Percentiles rank a stretch among this genome's conserved stretches.
phyloP scores from a whole-genome alignment of 23 red algal genomes.

The Cyanidium caldarium region DNA sequence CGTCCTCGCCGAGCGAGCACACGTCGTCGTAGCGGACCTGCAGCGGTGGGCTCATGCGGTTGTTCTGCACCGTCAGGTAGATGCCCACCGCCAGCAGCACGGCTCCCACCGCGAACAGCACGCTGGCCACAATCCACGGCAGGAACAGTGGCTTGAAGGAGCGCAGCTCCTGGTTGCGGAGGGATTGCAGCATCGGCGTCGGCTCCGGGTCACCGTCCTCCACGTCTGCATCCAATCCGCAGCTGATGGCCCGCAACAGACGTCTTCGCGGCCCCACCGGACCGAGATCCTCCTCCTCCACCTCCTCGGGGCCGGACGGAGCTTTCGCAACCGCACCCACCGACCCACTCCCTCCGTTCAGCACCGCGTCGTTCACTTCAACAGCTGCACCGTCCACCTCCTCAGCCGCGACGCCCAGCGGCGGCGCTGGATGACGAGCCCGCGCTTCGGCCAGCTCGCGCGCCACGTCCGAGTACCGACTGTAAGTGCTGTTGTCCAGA shows the following conservation, averaged over 20 bases:
- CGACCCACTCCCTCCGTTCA: too few species aligned
- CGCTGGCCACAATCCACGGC: background rate
- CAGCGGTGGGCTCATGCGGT: background rate
- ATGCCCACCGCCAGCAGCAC: background rate
- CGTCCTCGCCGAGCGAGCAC: background rate
- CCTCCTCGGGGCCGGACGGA: too few species aligned
- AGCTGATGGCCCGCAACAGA: background rate
- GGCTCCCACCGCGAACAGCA: background rate
- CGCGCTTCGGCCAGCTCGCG: background rate
- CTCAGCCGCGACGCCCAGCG: background rate
- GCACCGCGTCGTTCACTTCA: too few species aligned
- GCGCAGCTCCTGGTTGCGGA: constrained; percentile 1
- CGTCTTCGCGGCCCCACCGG: background rate
- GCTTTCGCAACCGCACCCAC: too few species aligned
- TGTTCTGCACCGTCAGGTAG: background rate
- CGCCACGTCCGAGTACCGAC: background rate
- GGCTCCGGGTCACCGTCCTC: background rate
- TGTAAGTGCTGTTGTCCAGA: too few species aligned
- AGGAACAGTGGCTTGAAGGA: background rate
- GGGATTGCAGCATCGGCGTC: background rate
- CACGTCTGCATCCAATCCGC: background rate
- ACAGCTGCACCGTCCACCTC: background rate
- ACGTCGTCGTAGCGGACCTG: constrained; percentile 3
- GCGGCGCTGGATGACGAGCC: background rate
- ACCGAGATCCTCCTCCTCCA: too few species aligned